Evolutionary conservation across 1,284 basidiomycete species (phyloP), one percentile per base, ranked within the genome.

Genomic region (Vanrija sp.): DNA sequence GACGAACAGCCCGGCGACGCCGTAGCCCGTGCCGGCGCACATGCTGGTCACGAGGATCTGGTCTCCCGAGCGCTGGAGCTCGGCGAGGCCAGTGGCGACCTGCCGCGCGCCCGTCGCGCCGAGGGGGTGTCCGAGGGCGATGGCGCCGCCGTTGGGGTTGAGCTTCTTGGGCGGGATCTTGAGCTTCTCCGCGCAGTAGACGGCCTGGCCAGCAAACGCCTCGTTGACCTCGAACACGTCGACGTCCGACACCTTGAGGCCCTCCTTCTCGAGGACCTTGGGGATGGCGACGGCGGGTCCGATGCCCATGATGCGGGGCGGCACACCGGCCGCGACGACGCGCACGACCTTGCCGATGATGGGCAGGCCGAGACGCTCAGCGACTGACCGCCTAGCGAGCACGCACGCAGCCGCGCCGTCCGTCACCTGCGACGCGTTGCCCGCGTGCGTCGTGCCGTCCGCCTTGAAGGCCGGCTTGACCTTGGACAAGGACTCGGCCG

Each of bases 361-460:
- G 47, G 90, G 89, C 19, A 97, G 82, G 31, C 88, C 86, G 60
- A 92, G 85, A 64, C 84, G 84, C 75, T 87, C 85, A 16, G 93
- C 93, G 35, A 85, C 82, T 35, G 85, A 87, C 47, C 93, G 85
- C 57, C 89, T 84, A 25, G 88, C 81, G 54, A 96, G 84, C 48
- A 97, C 77, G 48, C 96, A 89, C 0, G 92, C 92, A 36, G 92
- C 90, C n/a, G 93, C 93, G 55, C 93, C 93, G 67, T 97, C 94
- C 23, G 89, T 91, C 46, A 97, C 84, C 73, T 95, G 92, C 19
- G 87, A 91, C 3, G 91, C 88, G 75, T 91, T 95, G 27, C 57
- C 57, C 39, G 57, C 57, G 25, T 41, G 42, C 24, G 57, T 59
- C 16, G 51, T 56, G 4, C 93, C 94, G 25, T 81, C 78, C 5